Evolutionary conservation across 2,329 filamentous ascomycete species (phyloP).

Genomic region (Alternaria hordeiaustralica): DNA sequence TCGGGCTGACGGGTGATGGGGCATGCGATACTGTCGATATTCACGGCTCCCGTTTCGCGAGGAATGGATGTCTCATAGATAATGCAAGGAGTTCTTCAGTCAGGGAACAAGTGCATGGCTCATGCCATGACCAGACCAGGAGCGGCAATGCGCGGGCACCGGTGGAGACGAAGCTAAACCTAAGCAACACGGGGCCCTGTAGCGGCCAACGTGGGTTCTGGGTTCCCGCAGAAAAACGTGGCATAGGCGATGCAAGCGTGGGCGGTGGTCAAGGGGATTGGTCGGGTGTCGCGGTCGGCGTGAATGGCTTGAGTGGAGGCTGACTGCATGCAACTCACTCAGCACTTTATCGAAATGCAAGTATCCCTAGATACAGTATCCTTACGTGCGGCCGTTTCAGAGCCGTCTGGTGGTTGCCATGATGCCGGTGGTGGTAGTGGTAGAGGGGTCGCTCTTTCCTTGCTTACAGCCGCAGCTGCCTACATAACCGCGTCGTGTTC

Average conservation of each 20-base stretch:
- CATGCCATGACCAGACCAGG: not conserved
- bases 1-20: not conserved
- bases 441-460: conserved; percentile 13
- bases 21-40: not conserved
- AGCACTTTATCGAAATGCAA: conserved; percentile 18
- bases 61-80: not conserved
- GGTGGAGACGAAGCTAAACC: not conserved
- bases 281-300: not conserved
- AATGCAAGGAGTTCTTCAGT: not conserved
- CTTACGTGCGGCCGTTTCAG: conserved; percentile 24
- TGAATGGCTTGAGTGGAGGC: conserved; percentile 3
- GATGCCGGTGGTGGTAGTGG: conserved; percentile 2
- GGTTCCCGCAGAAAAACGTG: conserved; percentile 17
- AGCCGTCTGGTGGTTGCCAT: not conserved
- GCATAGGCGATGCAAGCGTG: conserved; percentile 8
- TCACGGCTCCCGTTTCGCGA: not conserved
- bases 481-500: not conserved
- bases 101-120: not conserved
- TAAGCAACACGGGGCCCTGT: conserved; percentile 4
- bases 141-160: conserved; percentile 2
- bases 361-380: conserved; percentile 21
- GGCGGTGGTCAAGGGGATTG: conserved; percentile 3
- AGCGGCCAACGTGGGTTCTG: conserved; percentile 13
- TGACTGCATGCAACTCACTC: conserved; percentile 18
- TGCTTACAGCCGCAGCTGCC: not conserved